These are phyloP conservation scores for Clathrus columnatus DNA, from an alignment of 768 basidiomycete genomes.

Conservation along the genomic window DNA sequence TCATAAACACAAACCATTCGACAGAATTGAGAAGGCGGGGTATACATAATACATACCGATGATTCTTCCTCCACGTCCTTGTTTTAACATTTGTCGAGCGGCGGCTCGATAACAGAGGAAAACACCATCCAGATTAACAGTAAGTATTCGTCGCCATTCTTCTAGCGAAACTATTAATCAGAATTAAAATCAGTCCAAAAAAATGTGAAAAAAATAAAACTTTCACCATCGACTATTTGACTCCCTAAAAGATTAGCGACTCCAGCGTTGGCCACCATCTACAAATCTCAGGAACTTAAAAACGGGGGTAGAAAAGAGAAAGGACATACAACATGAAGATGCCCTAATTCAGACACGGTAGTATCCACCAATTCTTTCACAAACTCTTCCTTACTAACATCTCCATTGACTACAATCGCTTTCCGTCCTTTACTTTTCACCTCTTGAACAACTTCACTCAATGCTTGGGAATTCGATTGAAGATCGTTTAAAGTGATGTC, in stretches of 20 bases:
- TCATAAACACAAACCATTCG: background rate
- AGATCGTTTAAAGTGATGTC: conserved; percentile 30
- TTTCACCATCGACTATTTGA: conserved; percentile 21
- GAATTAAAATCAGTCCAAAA: background rate
- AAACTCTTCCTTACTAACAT: conserved; percentile 4
- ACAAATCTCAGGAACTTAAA: background rate
- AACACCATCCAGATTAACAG: conserved; percentile 25
- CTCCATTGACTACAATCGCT: background rate
- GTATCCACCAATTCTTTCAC: conserved; percentile 1
- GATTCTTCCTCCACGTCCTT: conserved; percentile 31
- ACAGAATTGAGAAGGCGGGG: background rate
- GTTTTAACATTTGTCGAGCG: conserved; percentile 30
- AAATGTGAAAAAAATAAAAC: conserved; percentile 17
- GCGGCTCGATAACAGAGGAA: conserved; percentile 36
- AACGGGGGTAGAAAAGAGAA: too few relatives aligned
- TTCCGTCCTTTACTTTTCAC: background rate
- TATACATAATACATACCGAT: conserved; percentile 22
- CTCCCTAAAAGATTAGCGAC: conserved; percentile 14
- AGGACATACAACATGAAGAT: conserved; percentile 2
- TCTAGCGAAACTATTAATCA: conserved; percentile 8
- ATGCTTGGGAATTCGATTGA: background rate
- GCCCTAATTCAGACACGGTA: conserved; percentile 1
- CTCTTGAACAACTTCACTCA: background rate
- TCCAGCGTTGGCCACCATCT: conserved; percentile 43
- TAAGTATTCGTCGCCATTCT: conserved; percentile 25